Conservation (phyloP, 352 stramenopile genomes). For the Hyaloperonospora brassicae region DNA sequence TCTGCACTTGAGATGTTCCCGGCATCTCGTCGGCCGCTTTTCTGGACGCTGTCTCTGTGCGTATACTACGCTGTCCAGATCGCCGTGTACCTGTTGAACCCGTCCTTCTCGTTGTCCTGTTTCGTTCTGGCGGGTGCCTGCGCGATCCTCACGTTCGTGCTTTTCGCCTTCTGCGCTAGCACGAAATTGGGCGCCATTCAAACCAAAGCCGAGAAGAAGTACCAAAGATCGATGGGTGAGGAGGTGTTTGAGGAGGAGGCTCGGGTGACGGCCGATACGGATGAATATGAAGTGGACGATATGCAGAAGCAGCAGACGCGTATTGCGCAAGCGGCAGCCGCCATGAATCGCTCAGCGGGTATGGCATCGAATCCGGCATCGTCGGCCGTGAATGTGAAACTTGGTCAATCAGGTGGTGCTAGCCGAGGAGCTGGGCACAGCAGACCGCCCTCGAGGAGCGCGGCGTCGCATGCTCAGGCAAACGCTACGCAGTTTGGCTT, state of each 20-base stretch:
- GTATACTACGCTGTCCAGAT: slow-evolving; percentile 55
- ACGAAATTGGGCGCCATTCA: slow-evolving; percentile 78
- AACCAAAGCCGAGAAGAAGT: slow-evolving; percentile 80
- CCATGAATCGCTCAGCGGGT: slow-evolving; percentile 26
- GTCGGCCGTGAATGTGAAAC: slow-evolving; percentile 19
- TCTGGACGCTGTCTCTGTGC: slow-evolving; percentile 61
- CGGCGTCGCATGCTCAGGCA: slow-evolving; percentile 17
- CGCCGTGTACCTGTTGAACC: slow-evolving; percentile 46
- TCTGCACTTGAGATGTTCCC: slow-evolving; percentile 79
- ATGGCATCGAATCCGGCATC: slow-evolving; percentile 16
- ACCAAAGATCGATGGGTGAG: slow-evolving; percentile 41
- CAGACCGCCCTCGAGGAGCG: slow-evolving; percentile 15
- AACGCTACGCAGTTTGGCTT: slow-evolving; percentile 32
- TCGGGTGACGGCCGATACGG: slow-evolving; percentile 11
- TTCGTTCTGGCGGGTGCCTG: slow-evolving; percentile 50
- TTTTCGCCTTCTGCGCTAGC: slow-evolving; percentile 73
- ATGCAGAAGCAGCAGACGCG: slow-evolving; percentile 52
- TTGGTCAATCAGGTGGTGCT: slow-evolving; percentile 15
- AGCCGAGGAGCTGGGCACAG: slow-evolving; percentile 3
- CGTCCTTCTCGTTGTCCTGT: slow-evolving; percentile 50
- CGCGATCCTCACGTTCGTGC: slow-evolving; percentile 38
- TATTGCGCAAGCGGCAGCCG: slow-evolving; percentile 39
- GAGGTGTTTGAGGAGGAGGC: slow-evolving; percentile 20
- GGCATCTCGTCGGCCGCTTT: slow-evolving; percentile 44
- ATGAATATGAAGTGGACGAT: slow-evolving; percentile 32